Evolutionary conservation across 345 rosid species (phyloP), one percentile per base, ranked within the genome.

Genomic region (Salix purpurea): DNA sequence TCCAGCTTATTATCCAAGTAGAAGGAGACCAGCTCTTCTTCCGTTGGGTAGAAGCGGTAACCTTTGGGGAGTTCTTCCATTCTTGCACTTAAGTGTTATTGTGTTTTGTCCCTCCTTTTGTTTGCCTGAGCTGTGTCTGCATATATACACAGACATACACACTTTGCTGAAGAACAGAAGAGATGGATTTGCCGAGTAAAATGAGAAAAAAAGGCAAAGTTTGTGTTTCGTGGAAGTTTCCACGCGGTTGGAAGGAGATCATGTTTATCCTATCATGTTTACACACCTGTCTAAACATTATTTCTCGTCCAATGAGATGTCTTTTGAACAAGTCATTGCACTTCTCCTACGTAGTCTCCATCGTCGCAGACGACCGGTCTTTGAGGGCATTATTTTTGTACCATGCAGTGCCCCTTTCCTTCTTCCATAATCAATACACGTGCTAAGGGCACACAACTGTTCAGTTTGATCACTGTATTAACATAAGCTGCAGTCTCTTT

Each of bases 31-130:
- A 96, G 88, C 85, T 96, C 99, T 37, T 93, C 98, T 79, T 96
- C 99, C 1, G 98, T 93, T 5, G 99, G 99, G 80, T 82, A 96
- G 84, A 96, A 96, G 36, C 98, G 97, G 77, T 74, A 87, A 21
- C 98, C 99, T 0, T 84, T 81, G 2, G 74, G 52, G 14, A 74
- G 73, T 32, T 90, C 89, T 37, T 67, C 92, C 81, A 78, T 72
- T 21, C 19, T 76, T 50, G 52, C 5, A 46, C 50, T 39, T 28
- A 32, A 2, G 18, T 52, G 58, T 68, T 16, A 62, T 40, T 26
- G 48, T 15, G 48, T 52, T 62, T 15, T 67, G 69, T 3, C 65
- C 12, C 10, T 77, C 34, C 42, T 1, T 10, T 37, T 36, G 40
- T 39, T 24, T 26, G 12, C 21, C 42, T 39, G 21, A 50, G 26